A percentile compares a stretch with the other conserved stretches of the same genome.
Evolutionary conservation across 495 filamentous ascomycete species (phyloP).

Genomic region (Physcia stellaris): DNA sequence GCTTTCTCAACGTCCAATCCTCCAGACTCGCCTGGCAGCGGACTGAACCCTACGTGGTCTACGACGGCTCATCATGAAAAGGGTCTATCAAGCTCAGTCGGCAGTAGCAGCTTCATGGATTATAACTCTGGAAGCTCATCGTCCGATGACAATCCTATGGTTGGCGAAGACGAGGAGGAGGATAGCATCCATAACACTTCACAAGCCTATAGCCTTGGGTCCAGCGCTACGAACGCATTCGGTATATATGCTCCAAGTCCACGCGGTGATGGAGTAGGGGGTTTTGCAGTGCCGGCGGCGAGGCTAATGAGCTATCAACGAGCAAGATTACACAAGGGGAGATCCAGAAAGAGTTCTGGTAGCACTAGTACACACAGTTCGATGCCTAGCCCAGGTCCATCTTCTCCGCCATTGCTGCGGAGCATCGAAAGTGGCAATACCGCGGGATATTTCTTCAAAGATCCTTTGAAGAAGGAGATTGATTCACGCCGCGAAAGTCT

Average conservation of each 20-base stretch:
- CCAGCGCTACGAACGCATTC: conserved; percentile 32
- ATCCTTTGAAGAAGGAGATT: conserved; percentile 28
- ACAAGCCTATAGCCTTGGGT: conserved; percentile 41
- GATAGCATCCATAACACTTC: conserved; percentile 62
- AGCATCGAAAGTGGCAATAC: conserved; percentile 37
- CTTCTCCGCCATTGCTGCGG: conserved; percentile 50
- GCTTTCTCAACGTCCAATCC: conserved; percentile 21
- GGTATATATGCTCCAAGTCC: conserved; percentile 31
- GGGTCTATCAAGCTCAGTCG: conserved; percentile 69
- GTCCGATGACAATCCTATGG: conserved; percentile 62
- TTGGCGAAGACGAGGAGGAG: conserved; percentile 68
- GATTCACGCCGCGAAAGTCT: conserved; percentile 67
- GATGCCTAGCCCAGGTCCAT: conserved; percentile 49
- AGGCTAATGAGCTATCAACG: conserved; percentile 67
- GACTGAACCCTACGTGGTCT: conserved; percentile 30
- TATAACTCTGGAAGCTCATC: conserved; percentile 65
- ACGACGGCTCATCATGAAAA: conserved; percentile 44
- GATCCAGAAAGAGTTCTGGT: conserved; percentile 48
- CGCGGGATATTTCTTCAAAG: conserved; percentile 29
- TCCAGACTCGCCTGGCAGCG: conserved; percentile 31
- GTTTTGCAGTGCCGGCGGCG: conserved; percentile 50
- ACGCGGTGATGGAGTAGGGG: conserved; percentile 44
- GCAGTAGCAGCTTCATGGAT: conserved; percentile 66
- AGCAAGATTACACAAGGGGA: conserved; percentile 38
- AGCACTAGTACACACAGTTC: conserved; percentile 57